These are phyloP conservation scores for Cyclostephanos invisitatus DNA, from an alignment of 108 stramenopile genomes.

Conservation along the genomic window DNA sequence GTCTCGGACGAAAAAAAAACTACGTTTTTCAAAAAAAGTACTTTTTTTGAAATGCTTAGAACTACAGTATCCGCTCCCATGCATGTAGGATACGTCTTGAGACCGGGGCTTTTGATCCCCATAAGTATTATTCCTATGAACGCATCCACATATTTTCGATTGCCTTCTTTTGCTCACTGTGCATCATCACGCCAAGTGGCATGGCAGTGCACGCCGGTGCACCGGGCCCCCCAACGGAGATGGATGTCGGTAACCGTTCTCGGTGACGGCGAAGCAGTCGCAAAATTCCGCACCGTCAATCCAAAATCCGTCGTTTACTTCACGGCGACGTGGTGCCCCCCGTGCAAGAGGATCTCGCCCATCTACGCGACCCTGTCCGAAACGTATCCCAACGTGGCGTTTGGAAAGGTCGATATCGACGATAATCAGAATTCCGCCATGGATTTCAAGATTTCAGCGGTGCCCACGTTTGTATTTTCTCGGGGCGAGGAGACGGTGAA, in stretches of 20 bases:
- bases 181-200: constrained; percentile 4
- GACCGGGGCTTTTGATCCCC: too few species aligned
- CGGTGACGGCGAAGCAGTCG: constrained; percentile 62
- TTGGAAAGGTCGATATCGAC: constrained; percentile 84
- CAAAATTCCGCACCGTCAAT: constrained; percentile 69
- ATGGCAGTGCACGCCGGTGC: neutral
- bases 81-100: too few species aligned
- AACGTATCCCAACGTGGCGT: constrained; percentile 64
- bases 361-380: constrained; percentile 71
- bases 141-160: constrained; percentile 12
- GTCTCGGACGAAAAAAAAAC: too few species aligned
- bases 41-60: too few species aligned
- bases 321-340: constrained; percentile 78
- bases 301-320: constrained; percentile 75
- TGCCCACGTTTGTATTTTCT: constrained; percentile 80
- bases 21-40: too few species aligned
- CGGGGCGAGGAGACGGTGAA: constrained; percentile 50
- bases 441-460: constrained; percentile 69
- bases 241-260: constrained; percentile 72
- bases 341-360: constrained; percentile 67
- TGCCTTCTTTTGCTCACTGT: constrained; percentile 1
- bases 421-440: constrained; percentile 68
- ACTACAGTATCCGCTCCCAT: too few species aligned
- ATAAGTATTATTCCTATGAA: too few species aligned
- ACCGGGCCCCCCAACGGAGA: constrained; percentile 25